Evolutionary conservation across 164 flowering plant species (phyloP), one percentile per base, ranked within the genome.

Genomic region (Annona squamosa): DNA sequence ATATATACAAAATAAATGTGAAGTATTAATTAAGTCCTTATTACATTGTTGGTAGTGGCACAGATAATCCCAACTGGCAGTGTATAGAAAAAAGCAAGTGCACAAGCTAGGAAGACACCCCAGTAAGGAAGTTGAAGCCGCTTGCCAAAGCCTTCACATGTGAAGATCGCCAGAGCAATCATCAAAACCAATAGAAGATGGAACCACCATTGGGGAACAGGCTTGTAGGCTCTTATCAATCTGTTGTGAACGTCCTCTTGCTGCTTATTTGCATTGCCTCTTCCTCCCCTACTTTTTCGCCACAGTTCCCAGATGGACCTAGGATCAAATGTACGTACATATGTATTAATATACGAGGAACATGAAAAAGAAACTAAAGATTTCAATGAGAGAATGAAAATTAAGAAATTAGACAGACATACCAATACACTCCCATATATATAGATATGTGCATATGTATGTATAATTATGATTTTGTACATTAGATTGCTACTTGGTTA

Each of bases 201-300:
- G 64, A 93, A 91, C 98, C 98, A 93, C 95, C 94, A 93, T 47
- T 85, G 85, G 1, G 98, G 98, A 5, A 93, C 95, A 16, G 64
- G 37, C n/a, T 79, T 75, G 61, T 93, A 93, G 79, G 84, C 84
- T 83, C 82, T 91, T 95, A 93, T 92, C 47, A 92, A 5, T 68
- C 91, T 85, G 2, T 86, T 81, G 71, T 93, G 82, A 1, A 79
- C 67, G 37, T 79, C 82, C 4, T 52, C 74, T n/a, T 5, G 3
- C 37, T 72, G 78, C 37, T 26, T 26, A 26, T 26, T 26, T 26
- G 37, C 37, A 66, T 72, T 61, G 12, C 46, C 17, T 16, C 61
- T 2, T 7, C 12, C 16, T 7, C 12, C 61, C 1, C 37, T 26
- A 56, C 12, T 56, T 56, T 16, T 63, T 3, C 65, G 19, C n/a